Conservation (phyloP, 148 eudicot genomes). For the Persicaria tinctoria region DNA sequence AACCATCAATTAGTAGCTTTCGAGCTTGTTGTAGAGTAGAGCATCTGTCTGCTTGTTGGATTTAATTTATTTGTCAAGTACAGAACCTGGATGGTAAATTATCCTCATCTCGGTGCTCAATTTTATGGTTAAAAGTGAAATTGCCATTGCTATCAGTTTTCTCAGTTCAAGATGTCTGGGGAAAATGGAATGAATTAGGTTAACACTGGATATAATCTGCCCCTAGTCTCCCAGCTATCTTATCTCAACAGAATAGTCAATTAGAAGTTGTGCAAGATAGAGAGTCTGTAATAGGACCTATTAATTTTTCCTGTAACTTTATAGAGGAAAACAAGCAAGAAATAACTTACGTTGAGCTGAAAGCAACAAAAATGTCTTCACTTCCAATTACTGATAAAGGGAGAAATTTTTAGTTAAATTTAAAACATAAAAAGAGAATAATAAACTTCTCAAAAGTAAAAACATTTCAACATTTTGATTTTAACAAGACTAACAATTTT, state of each 20-base stretch:
- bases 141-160: not conserved
- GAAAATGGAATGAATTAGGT: not conserved
- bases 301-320: too few relatives aligned
- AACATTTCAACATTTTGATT: not conserved
- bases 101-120: not conserved
- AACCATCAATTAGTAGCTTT: not conserved
- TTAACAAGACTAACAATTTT: not conserved
- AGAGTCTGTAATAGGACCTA: too few relatives aligned
- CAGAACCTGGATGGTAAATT: not conserved
- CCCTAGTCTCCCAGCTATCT: not conserved
- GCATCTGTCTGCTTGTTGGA: too few relatives aligned
- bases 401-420: too few relatives aligned
- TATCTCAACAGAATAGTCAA: not conserved
- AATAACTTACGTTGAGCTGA: too few relatives aligned
- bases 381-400: too few relatives aligned
- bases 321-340: too few relatives aligned
- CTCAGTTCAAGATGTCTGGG: not conserved
- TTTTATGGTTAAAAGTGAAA: not conserved
- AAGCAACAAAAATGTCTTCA: too few relatives aligned
- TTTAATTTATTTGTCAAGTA: too few relatives aligned
- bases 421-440: too few relatives aligned
- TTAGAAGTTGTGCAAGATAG: not conserved
- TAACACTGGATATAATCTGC: not conserved
- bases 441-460: too few relatives aligned
- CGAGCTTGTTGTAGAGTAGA: too few relatives aligned